A percentile compares a stretch with the other conserved stretches of the same genome.
Evolutionary conservation across 1,284 basidiomycete genomes (phyloP).

Genomic region (Blastosporella zonata): DNA sequence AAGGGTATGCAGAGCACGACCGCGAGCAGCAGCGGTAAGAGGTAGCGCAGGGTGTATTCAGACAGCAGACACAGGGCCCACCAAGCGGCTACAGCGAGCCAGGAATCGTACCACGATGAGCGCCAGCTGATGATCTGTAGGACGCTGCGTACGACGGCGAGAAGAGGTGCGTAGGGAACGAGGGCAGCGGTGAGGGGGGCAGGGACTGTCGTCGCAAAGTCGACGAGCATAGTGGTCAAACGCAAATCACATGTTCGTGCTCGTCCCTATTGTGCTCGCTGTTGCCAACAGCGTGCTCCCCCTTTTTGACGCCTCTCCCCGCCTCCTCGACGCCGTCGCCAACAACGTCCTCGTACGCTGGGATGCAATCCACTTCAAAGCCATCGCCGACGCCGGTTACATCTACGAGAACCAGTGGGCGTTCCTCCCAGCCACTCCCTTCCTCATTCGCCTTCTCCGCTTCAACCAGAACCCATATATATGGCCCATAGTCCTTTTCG

Average conservation of each 20-base stretch:
- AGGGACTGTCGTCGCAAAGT: constrained; percentile 60
- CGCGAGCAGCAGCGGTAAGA: constrained; percentile 37
- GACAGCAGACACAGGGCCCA: constrained; percentile 75
- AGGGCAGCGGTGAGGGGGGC: constrained; percentile 56
- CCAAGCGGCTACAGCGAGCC: constrained; percentile 67
- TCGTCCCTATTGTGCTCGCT: constrained; percentile 20
- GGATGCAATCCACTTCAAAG: constrained; percentile 84
- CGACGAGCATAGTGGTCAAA: constrained; percentile 25
- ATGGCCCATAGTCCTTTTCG: constrained; percentile 38
- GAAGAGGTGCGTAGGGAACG: constrained; percentile 54
- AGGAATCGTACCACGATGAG: constrained; percentile 60
- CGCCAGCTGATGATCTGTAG: constrained; percentile 66
- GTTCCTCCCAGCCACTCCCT: constrained; percentile 75
- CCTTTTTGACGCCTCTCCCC: constrained; percentile 39
- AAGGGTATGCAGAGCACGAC: constrained; percentile 34
- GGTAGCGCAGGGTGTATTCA: constrained; percentile 42
- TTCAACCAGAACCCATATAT: constrained; percentile 22
- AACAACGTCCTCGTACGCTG: constrained; percentile 66
- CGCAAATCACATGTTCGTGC: constrained; percentile 14
- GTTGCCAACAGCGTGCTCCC: constrained; percentile 21
- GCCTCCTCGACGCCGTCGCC: constrained; percentile 26
- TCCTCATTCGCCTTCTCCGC: constrained; percentile 45
- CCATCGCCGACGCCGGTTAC: constrained; percentile 67
- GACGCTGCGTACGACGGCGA: constrained; percentile 44
- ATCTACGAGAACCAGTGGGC: constrained; percentile 85